A percentile compares a stretch with the other conserved stretches of the same genome.
Evolutionary conservation across 2,329 filamentous ascomycete genomes (phyloP).

Genomic region (Bisporella sp.): DNA sequence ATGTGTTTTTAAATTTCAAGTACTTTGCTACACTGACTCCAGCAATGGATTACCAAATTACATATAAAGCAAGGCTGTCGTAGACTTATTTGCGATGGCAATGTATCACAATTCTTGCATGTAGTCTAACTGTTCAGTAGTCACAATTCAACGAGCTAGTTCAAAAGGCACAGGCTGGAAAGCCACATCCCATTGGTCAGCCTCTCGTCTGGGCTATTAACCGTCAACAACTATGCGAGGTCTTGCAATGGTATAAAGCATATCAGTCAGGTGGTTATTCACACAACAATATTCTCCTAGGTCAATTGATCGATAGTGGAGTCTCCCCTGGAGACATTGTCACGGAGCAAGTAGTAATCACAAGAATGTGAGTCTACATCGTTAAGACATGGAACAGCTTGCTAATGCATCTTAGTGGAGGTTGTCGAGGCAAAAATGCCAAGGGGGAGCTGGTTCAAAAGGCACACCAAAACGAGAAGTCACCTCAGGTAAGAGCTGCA

Average conservation of each 20-base stretch:
- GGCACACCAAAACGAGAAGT: conserved; percentile 35
- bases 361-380: conserved; percentile 43
- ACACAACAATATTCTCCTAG: conserved; percentile 40
- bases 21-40: too few relatives aligned
- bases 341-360: conserved; percentile 54
- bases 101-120: too few relatives aligned
- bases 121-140: too few relatives aligned
- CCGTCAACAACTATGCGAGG: conserved; percentile 56
- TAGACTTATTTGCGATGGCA: too few relatives aligned
- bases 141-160: too few relatives aligned
- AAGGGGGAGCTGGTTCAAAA: conserved; percentile 37
- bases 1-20: too few relatives aligned
- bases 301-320: conserved; percentile 52
- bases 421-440: conserved; percentile 41
- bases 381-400: background rate
- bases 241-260: conserved; percentile 53
- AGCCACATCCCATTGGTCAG: conserved; percentile 16
- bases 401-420: conserved; percentile 36
- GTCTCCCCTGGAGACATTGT: conserved; percentile 49
- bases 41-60: too few relatives aligned
- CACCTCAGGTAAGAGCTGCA: conserved; percentile 32
- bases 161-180: conserved; percentile 5
- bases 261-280: conserved; percentile 55
- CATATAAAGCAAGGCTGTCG: too few relatives aligned
- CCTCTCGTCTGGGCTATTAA: conserved; percentile 50